Conservation (phyloP, 306 rosid species). For the Hippophae tibetana region DNA sequence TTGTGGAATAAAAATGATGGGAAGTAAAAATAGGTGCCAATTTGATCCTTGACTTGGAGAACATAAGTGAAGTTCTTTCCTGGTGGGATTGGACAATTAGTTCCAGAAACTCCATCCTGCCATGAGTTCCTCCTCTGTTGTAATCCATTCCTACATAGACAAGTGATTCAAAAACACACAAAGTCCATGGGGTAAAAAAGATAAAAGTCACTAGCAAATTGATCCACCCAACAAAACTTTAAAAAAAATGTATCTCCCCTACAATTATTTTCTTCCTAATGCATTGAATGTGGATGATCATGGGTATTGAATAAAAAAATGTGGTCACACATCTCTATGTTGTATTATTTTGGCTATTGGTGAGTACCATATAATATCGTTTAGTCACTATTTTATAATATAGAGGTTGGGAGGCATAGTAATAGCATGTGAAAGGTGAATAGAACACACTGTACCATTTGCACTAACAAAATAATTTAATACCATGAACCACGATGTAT, state of each 20-base stretch:
- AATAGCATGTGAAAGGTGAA: conserved; percentile 23
- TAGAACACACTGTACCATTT: not conserved
- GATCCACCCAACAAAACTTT: not conserved
- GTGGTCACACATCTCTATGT: not conserved
- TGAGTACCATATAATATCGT: not conserved
- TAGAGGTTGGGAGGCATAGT: conserved; percentile 12
- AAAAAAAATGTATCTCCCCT: not conserved
- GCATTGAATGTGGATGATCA: conserved; percentile 4
- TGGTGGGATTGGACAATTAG: conserved; percentile 57
- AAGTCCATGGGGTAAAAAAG: not conserved
- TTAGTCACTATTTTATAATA: not conserved
- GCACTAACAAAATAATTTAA: not conserved
- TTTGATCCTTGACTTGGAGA: conserved; percentile 55
- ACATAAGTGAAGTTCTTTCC: conserved; percentile 51
- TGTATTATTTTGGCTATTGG: not conserved
- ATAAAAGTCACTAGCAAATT: not conserved
- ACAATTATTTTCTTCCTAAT: not conserved
- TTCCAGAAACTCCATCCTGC: conserved; percentile 60
- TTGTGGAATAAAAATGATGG: conserved; percentile 59
- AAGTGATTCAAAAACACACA: not conserved
- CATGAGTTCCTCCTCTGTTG: conserved; percentile 94
- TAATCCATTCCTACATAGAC: conserved; percentile 57
- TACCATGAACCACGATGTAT: not conserved
- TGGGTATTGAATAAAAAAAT: not conserved
- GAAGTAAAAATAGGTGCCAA: conserved; percentile 58